Base-by-base conservation (phyloP, 225 moss, liverwort and hornwort genomes). In the Marchantia polymorpha region DNA sequence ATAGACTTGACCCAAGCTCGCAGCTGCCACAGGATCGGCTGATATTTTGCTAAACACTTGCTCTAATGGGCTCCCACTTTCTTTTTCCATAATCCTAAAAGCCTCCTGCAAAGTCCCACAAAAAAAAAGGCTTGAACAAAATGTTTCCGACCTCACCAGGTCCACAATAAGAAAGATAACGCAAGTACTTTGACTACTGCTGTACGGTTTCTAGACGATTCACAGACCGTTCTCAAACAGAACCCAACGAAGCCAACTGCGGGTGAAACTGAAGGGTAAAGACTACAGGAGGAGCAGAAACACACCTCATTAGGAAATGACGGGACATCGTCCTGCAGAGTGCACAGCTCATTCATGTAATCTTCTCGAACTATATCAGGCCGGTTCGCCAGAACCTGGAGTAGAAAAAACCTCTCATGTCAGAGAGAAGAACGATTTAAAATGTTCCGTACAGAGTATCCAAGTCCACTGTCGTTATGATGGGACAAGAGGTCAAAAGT, bases 361-460 rank as follows among this genome's bases (percentile, higher is more conserved):
- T 99, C 95, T 88, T 99, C 97, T 73, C 97, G 95, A 83, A 99
- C 47, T 68, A 99, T 99, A 83, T 99, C 97, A 72, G 97, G 97
- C 90, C 97, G 91, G 59, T 95, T 99, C 63, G 97, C 95, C 86
- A 99, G 77, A 7, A 99, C 97, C 97, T 97, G 88, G 12, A 27
- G 29, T 56, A 50, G 51, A 49, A 22, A 13, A 29, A 29, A 26
- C 13, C 27, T 65, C 27, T 26, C 3, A 27, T 65, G 7, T 29
- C 17, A 27, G 39, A 2, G 29, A 65, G 10, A 65, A 12, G 1
- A 26, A 11, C 65, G 25, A 27, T 3, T 8, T 23, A 27, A 26
- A 2, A 65, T 29, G 65, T 29, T 26, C 10, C 11, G 65, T 1
- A 8, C 27, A 29, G 4, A 26, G 12, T 27, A 65, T 8, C 29